A percentile compares a stretch with the other conserved stretches of the same genome.
Evolutionary conservation across 192 early-diverging fungal genomes (phyloP).

Genomic region (Cladochytrium replicatum): DNA sequence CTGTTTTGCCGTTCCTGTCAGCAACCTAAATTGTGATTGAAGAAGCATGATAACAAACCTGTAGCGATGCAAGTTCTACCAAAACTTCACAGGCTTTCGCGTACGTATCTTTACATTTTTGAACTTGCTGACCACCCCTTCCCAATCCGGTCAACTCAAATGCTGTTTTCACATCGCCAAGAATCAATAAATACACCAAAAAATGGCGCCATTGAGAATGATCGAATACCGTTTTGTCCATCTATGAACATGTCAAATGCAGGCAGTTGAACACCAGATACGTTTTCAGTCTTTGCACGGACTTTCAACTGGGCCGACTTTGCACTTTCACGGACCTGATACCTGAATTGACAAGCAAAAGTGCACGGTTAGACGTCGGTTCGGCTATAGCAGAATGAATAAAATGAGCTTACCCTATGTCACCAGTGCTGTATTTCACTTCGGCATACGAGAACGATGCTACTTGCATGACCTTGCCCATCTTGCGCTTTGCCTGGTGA

Average conservation of each 20-base stretch:
- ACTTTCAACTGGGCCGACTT: slow-evolving; percentile 88
- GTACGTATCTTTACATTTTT: slow-evolving; percentile 90
- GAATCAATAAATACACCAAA: slow-evolving; percentile 3
- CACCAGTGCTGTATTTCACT: slow-evolving; percentile 92
- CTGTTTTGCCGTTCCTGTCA: slow-evolving; percentile 18
- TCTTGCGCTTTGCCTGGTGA: slow-evolving; percentile 88
- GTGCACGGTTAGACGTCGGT: neutral
- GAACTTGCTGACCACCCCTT: slow-evolving; percentile 93
- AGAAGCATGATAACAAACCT: slow-evolving; percentile 41
- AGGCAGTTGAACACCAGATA: slow-evolving; percentile 92
- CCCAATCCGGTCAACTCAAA: slow-evolving; percentile 98
- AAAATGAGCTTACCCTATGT: slow-evolving; percentile 60
- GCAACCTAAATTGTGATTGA: slow-evolving; percentile 3
- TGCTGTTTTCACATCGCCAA: slow-evolving; percentile 25
- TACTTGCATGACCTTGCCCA: slow-evolving; percentile 97
- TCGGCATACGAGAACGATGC: slow-evolving; percentile 97
- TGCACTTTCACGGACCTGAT: slow-evolving; percentile 90
- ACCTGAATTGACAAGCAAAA: slow-evolving; percentile 34
- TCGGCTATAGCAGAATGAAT: neutral
- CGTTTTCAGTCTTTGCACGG: slow-evolving; percentile 88
- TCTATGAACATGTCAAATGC: slow-evolving; percentile 81
- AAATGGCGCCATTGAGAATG: neutral
- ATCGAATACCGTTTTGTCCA: slow-evolving; percentile 68
- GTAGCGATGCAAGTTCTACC: slow-evolving; percentile 94
- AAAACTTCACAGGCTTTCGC: slow-evolving; percentile 88